Percentiles rank a stretch among this genome's conserved stretches.
Evolutionary conservation across 169 alveolate genomes (phyloP).

Genomic region (Eimeria tenella): DNA sequence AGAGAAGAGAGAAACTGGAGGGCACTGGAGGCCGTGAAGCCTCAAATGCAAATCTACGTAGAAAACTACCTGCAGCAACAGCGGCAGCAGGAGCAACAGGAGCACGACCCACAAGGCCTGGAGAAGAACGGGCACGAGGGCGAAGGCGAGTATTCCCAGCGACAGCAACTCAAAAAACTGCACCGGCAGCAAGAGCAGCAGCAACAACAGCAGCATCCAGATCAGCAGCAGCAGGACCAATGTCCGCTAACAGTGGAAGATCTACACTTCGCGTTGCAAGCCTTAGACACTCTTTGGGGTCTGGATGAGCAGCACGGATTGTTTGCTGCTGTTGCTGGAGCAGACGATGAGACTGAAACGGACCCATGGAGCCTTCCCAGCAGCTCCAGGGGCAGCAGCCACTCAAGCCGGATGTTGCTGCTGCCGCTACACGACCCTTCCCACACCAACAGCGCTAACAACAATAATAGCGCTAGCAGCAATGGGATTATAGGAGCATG

Average conservation of each 20-base stretch:
- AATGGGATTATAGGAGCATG: constrained; percentile 40
- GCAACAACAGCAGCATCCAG: constrained; percentile 9
- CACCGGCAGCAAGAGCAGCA: background rate
- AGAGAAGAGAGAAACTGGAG: constrained; percentile 51
- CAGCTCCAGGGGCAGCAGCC: constrained; percentile 40
- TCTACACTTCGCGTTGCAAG: constrained; percentile 10
- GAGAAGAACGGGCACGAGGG: background rate
- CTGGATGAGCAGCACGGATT: constrained; percentile 17
- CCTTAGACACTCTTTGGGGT: constrained; percentile 29
- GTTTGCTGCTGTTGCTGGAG: constrained; percentile 37
- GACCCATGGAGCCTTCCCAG: constrained; percentile 8
- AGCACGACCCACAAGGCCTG: background rate
- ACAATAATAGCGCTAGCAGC: background rate
- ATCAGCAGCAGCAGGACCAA: background rate
- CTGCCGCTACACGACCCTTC: background rate
- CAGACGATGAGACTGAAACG: background rate
- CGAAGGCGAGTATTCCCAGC: background rate
- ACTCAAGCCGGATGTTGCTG: background rate
- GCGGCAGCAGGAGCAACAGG: constrained; percentile 39
- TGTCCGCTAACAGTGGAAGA: background rate
- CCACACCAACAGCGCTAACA: constrained; percentile 13
- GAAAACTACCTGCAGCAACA: background rate
- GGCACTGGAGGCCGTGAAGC: constrained; percentile 40
- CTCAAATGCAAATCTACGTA: background rate
- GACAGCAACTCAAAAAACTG: no score